Evolutionary conservation across 2,329 filamentous ascomycete genomes (phyloP), one percentile per base, ranked within the genome.

Genomic region (Teratosphaeria epicoccoides): DNA sequence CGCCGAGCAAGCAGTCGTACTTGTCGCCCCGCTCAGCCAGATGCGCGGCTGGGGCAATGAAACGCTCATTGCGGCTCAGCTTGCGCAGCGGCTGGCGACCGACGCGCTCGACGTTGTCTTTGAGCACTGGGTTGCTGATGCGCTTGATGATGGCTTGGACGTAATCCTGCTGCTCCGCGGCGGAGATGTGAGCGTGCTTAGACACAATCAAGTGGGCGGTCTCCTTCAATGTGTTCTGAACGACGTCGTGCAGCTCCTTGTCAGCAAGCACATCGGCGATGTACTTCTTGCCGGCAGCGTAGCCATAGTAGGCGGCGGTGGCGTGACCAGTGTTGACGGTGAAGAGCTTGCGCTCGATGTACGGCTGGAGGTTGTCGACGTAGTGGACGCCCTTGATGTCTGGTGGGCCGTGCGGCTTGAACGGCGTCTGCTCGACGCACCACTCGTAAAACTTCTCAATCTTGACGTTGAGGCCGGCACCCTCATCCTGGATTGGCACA

Each of bases 391-490:
- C 91, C 59, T 93, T 72, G 65, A 98, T 91, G 17, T 80, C 72
- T 5, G 89, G 90, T 61, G 81, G 78, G 50, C 78, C 76, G 56
- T 79, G 74, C 57, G 84, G 80, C 58, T 83, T 78, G 71, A 97
- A 96, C 2, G 91, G 91, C 44, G 82, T 85, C 68, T 82, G 76
- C 68, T 98, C 93, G 49, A 98, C 90, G 37, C 93, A 91, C 93
- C 93, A 98, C 76, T 98, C 93, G 75, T 88, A 96, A 78, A 97
- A 98, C 74, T 93, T 93, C 79, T 98, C 93, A 46, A 98, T 89
- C 65, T 85, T 90, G 60, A 98, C 93, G 66, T 96, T 84, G 44
- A 98, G 79, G 51, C 89, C 89, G 23, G 84, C 81, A 62, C 87
- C 75, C 48, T 81, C 73, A 55, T 88, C 84, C 73, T 97, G 93